phyloP scores from a whole-genome alignment of 306 rosid species.

The Acacia crassicarpa region DNA sequence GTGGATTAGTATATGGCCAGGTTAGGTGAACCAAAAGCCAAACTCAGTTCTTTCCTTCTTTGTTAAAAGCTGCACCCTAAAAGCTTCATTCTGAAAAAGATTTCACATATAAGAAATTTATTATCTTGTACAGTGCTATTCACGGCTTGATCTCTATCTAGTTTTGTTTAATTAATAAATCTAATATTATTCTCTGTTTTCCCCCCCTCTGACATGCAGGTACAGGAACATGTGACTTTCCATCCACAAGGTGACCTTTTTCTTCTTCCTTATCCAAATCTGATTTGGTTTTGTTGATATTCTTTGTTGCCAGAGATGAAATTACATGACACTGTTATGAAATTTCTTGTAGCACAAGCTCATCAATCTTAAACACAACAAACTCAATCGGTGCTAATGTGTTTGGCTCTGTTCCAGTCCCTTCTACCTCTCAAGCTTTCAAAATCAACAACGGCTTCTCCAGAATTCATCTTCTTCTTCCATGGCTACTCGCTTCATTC shows the following conservation, averaged over 20 bases:
- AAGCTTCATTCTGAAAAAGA: background rate
- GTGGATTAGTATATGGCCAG: background rate
- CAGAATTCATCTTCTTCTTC: conserved; percentile 31
- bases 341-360: conserved; percentile 61
- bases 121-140: no score
- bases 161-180: background rate
- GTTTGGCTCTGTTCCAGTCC: conserved; percentile 79
- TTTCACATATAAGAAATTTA: no score
- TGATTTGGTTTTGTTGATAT: background rate
- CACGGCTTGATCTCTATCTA: no score
- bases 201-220: conserved; percentile 40
- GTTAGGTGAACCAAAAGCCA: conserved; percentile 21
- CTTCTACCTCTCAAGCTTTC: conserved; percentile 43
- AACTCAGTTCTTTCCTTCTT: conserved; percentile 2
- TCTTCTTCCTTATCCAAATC: background rate
- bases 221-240: conserved; percentile 66
- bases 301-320: background rate
- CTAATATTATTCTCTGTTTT: background rate
- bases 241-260: conserved; percentile 62
- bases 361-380: conserved; percentile 78
- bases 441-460: conserved; percentile 21
- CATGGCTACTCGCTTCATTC: conserved; percentile 36
- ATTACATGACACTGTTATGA: background rate
- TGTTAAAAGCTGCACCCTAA: conserved; percentile 24
- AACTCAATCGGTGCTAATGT: conserved; percentile 81